A percentile compares a stretch with the other conserved stretches of the same genome.
These are phyloP conservation scores for Claviceps sp. DNA, from an alignment of 2,329 filamentous ascomycete species.

Conservation along the genomic window DNA sequence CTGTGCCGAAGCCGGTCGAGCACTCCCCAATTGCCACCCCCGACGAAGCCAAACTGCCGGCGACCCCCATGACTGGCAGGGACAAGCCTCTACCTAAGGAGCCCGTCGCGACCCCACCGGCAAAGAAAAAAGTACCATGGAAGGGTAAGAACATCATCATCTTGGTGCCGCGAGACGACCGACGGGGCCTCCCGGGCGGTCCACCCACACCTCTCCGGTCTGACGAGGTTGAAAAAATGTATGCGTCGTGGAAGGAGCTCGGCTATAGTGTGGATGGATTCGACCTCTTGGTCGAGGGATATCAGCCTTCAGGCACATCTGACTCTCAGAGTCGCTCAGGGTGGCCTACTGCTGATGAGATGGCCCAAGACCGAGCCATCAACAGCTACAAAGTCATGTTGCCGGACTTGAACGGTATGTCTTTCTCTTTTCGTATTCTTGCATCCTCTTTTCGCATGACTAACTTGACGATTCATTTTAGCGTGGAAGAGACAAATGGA, in stretches of 20 bases:
- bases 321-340: conserved; percentile 52
- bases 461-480: conserved; percentile 13
- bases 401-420: conserved; percentile 51
- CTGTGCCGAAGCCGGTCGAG: background rate
- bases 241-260: conserved; percentile 52
- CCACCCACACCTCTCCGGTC: conserved; percentile 40
- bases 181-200: conserved; percentile 44
- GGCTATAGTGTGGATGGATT: conserved; percentile 60
- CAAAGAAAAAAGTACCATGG: conserved; percentile 63
- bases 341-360: conserved; percentile 52
- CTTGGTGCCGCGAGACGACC: conserved; percentile 53
- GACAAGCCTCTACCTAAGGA: conserved; percentile 26
- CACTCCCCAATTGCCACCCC: conserved; percentile 9
- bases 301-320: conserved; percentile 23
- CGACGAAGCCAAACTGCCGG: conserved; percentile 17
- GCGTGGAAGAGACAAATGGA: conserved; percentile 66
- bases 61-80: conserved; percentile 21
- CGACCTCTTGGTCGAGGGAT: conserved; percentile 41
- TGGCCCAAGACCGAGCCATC: conserved; percentile 40
- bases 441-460: background rate
- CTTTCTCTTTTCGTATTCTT: background rate
- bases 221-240: conserved; percentile 45
- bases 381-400: conserved; percentile 49
- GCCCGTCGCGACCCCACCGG: conserved; percentile 34
- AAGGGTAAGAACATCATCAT: conserved; percentile 64